Evolutionary conservation across 2,329 filamentous ascomycete species (phyloP).

Genomic region (Thelonectria discophora): DNA sequence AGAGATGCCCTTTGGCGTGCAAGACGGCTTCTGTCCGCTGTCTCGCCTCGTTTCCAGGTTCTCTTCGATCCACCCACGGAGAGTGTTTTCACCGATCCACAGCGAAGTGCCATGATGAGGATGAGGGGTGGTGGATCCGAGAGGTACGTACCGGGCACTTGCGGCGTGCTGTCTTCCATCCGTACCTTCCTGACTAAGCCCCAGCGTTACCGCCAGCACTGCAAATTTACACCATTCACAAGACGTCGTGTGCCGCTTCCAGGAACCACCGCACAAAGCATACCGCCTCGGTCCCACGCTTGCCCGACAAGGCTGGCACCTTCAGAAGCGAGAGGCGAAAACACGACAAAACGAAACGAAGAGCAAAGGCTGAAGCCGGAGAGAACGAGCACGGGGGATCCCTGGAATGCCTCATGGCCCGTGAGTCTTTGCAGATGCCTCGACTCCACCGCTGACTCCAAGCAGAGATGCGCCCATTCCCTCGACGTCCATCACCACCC

Average conservation of each 20-base stretch:
- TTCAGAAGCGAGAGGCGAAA: constrained; percentile 6
- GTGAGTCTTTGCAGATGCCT: constrained; percentile 35
- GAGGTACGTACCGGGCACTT: background rate
- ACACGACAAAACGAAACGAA: background rate
- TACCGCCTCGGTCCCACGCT: background rate
- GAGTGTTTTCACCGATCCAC: constrained; percentile 27
- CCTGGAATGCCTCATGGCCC: constrained; percentile 24
- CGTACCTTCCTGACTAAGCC: background rate
- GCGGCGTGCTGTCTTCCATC: too few species aligned
- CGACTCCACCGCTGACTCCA: constrained; percentile 27
- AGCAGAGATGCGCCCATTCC: constrained; percentile 15
- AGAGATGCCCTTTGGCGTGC: background rate
- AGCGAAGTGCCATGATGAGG: background rate
- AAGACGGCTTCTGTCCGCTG: background rate
- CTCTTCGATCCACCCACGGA: background rate
- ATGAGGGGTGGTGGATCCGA: too few species aligned
- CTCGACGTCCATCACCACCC: constrained; percentile 13
- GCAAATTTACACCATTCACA: constrained; percentile 15
- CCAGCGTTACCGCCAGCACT: constrained; percentile 7
- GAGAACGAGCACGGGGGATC: constrained; percentile 27
- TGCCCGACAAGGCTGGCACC: background rate
- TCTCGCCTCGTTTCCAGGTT: constrained; percentile 2
- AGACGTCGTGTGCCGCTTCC: background rate
- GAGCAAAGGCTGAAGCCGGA: constrained; percentile 1
- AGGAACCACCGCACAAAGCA: constrained; percentile 16